Evolutionary conservation across 2,329 filamentous ascomycete genomes (phyloP), one percentile per base, ranked within the genome.

Genomic region (Akanthomyces uredinophilus): DNA sequence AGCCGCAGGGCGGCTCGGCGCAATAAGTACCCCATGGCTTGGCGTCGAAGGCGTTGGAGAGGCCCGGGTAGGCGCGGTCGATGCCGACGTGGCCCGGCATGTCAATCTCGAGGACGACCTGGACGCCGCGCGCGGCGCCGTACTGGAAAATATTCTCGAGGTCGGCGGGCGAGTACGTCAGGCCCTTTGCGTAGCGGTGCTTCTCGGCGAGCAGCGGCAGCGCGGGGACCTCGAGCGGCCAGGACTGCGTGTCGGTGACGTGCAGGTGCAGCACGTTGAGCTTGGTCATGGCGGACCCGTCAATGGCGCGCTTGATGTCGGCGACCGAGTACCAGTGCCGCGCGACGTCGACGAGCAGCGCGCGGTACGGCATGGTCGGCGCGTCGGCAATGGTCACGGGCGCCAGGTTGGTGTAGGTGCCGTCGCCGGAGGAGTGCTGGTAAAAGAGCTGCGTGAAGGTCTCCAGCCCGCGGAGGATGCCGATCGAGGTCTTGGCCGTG

Each of bases 211-310:
- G 79, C 4, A 13, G 35, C 32, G 72, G 66, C 65, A 96, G 75
- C 2, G 88, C 75, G 1, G 90, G 89, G 54, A 96, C 87, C 67
- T 92, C 90, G 29, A 96, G 79, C 0, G 92, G 92, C 89, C 91
- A 96, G 4, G 90, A 90, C 74, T 96, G 91, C n/a, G 88, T 87
- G 73, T 96, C 91, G 5, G 90, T 95, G 63, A 88, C 81, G 77
- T 96, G 91, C 60, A 94, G 78, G 74, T 95, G 91, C 62, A 96
- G 81, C 7, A 87, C 82, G 75, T 95, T 95, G 79, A 95, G 83
- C 78, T 96, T 95, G 78, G 87, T 92, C 83, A 86, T 92, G 1
- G 89, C 79, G 66, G 90, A 75, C 46, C 87, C 89, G 70, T 96
- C 90, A 65, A 96, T 89, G 60, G 87, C 91, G 56, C 87, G 85